phyloP scores from a whole-genome alignment of 1,284 basidiomycete genomes.

The Golubevia pallescens region DNA sequence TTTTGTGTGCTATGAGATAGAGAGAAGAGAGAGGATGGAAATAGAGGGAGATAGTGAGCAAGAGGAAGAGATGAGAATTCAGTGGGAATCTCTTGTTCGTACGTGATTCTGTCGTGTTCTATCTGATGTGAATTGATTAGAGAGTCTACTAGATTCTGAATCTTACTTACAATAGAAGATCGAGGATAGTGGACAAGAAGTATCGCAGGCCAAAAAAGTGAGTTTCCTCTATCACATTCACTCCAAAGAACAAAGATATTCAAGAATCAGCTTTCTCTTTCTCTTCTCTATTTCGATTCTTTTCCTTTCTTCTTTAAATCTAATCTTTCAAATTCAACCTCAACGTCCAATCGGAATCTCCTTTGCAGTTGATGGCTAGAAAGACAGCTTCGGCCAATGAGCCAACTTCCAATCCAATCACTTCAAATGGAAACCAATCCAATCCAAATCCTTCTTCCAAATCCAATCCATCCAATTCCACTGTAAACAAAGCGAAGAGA shows the following conservation, averaged over 20 bases:
- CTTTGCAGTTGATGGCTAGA: not conserved
- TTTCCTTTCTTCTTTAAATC: not conserved
- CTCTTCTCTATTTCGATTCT: not conserved
- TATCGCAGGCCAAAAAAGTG: too few relatives aligned
- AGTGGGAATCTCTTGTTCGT: too few relatives aligned
- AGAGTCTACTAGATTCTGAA: too few relatives aligned
- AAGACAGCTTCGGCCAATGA: not conserved
- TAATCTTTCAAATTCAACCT: not conserved
- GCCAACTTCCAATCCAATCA: not conserved
- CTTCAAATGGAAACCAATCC: not conserved
- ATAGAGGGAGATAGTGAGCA: too few relatives aligned
- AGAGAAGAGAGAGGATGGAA: not conserved
- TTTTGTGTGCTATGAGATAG: not conserved
- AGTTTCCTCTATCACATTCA: too few relatives aligned
- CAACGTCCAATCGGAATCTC: not conserved
- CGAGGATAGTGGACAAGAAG: too few relatives aligned
- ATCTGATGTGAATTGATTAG: too few relatives aligned
- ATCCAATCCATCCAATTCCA: not conserved
- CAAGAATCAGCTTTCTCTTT: too few relatives aligned
- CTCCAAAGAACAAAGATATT: too few relatives aligned
- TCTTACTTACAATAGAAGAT: too few relatives aligned
- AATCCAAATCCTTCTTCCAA: not conserved
- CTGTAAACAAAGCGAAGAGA: not conserved
- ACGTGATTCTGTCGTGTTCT: too few relatives aligned
- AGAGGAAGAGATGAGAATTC: too few relatives aligned